Conservation (phyloP, 169 alveolate genomes). For the Plasmodium ovale region DNA sequence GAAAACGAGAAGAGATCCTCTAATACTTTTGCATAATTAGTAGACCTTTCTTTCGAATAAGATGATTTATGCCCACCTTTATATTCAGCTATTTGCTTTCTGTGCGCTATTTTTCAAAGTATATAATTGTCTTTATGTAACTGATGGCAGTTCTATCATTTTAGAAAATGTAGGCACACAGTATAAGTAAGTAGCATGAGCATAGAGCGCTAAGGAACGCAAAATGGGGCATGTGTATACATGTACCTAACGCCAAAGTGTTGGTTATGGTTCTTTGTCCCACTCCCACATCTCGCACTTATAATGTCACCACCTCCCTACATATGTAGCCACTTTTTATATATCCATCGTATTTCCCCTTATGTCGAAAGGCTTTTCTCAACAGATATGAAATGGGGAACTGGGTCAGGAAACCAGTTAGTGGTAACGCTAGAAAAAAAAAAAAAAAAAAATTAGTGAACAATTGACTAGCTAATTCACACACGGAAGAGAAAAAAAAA, state of each 20-base stretch:
- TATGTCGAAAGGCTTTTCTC: conserved; percentile 47
- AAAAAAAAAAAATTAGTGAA: conserved; percentile 21
- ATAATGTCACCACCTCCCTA: too few species aligned
- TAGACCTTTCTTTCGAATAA: conserved; percentile 12
- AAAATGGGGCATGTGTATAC: too few species aligned
- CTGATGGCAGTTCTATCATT: conserved; percentile 73
- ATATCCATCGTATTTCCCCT: conserved; percentile 3
- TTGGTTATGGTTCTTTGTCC: too few species aligned
- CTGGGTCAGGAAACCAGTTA: conserved; percentile 69
- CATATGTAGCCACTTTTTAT: too few species aligned
- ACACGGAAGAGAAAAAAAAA: too few species aligned
- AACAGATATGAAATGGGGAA: conserved; percentile 76
- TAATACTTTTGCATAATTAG: neutral
- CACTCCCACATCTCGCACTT: too few species aligned
- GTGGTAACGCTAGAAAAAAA: conserved; percentile 34
- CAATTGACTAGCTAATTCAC: too few species aligned
- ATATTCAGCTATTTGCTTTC: conserved; percentile 3
- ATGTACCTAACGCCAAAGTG: too few species aligned
- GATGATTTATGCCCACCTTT: conserved; percentile 21
- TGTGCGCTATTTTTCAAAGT: conserved; percentile 20
- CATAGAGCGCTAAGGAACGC: too few species aligned
- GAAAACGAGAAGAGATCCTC: neutral
- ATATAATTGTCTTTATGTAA: conserved; percentile 45
- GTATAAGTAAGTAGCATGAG: conserved; percentile 65
- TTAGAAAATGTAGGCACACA: conserved; percentile 57